Evolutionary conservation across 306 rosid species (phyloP).

Genomic region (Cucurbita pepo): DNA sequence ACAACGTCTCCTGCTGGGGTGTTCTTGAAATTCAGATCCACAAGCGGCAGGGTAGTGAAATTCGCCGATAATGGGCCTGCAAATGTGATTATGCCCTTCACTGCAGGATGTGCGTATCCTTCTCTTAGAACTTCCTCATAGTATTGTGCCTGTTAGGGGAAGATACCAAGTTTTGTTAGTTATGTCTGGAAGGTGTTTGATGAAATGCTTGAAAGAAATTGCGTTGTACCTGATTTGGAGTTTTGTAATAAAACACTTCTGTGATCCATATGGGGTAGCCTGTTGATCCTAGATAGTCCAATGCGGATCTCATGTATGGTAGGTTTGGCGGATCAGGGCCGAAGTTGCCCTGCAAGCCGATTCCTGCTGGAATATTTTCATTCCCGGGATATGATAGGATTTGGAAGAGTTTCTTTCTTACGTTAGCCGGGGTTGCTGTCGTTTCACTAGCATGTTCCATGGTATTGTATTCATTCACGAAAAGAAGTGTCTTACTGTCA

Average conservation of each 20-base stretch:
- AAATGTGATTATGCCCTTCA: constrained; percentile 70
- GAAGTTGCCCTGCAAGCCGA: constrained; percentile 62
- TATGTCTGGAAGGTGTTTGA: background rate
- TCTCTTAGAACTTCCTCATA: constrained; percentile 58
- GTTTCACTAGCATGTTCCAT: constrained; percentile 41
- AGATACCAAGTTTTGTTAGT: background rate
- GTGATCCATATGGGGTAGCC: constrained; percentile 62
- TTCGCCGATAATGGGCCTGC: constrained; percentile 51
- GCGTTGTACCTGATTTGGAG: background rate
- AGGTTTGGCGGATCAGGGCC: constrained; percentile 18
- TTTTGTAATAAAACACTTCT: constrained; percentile 13
- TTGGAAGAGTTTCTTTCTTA: constrained; percentile 28
- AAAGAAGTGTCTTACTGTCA: constrained; percentile 30
- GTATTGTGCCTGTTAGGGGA: constrained; percentile 32
- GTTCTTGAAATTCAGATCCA: constrained; percentile 34
- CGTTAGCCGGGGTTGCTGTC: constrained; percentile 19
- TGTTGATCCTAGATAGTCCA: constrained; percentile 55
- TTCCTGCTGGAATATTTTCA: constrained; percentile 12
- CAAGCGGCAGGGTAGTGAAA: constrained; percentile 31
- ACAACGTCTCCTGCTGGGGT: constrained; percentile 62
- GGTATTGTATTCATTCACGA: constrained; percentile 61
- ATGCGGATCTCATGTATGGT: constrained; percentile 49
- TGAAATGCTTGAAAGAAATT: background rate
- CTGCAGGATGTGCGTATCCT: constrained; percentile 52
- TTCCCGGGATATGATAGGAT: constrained; percentile 24